Conservation (phyloP, 345 rosid species). For the Brassica incana region DNA sequence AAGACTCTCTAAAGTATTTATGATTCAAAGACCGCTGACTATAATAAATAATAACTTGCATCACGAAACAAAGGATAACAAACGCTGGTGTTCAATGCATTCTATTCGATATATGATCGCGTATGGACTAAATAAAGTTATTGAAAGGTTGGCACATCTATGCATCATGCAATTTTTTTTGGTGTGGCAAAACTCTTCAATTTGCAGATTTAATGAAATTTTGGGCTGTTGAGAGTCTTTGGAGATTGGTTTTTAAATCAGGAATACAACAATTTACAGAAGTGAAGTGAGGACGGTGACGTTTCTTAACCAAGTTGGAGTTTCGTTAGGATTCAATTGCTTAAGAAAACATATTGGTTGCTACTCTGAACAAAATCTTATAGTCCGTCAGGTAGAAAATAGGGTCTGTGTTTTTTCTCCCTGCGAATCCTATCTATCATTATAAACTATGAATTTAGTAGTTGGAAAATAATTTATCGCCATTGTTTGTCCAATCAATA, state of each 20-base stretch:
- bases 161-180: not conserved
- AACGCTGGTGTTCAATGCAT: not conserved
- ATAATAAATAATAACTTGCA: not conserved
- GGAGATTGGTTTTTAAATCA: not conserved
- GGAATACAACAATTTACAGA: not conserved
- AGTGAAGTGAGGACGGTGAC: not conserved
- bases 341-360: not conserved
- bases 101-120: not conserved
- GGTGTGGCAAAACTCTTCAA: not conserved
- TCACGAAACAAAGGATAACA: not conserved
- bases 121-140: not conserved
- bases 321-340: not conserved
- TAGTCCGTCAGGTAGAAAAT: not conserved
- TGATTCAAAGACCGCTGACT: not conserved
- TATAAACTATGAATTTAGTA: not conserved
- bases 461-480: not conserved
- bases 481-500: constrained; percentile 32
- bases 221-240: not conserved
- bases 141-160: not conserved
- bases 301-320: constrained; percentile 1
- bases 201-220: not conserved
- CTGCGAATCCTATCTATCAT: constrained; percentile 5
- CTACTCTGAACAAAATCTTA: not conserved
- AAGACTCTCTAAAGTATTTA: not conserved
- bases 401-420: not conserved